phyloP scores from a whole-genome alignment of 2,329 filamentous ascomycete species.

The Ilyonectria sp. region DNA sequence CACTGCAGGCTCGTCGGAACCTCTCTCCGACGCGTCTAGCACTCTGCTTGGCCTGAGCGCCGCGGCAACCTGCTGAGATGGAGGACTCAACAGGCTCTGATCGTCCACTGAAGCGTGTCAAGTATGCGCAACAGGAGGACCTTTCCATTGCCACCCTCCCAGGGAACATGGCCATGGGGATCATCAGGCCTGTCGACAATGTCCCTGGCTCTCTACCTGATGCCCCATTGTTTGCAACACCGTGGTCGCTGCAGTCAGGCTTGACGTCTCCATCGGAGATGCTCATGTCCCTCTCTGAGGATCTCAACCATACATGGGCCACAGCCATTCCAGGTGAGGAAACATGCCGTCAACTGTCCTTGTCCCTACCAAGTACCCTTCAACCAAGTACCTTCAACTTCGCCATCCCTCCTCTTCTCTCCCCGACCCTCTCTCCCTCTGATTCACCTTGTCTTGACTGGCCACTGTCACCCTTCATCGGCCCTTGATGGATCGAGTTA shows the following conservation, averaged over 20 bases:
- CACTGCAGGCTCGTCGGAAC: slow-evolving; percentile 37
- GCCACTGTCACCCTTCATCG: slow-evolving; percentile 29
- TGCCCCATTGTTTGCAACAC: slow-evolving; percentile 37
- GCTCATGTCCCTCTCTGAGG: slow-evolving; percentile 40
- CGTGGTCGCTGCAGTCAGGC: slow-evolving; percentile 37
- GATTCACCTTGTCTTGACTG: slow-evolving; percentile 20
- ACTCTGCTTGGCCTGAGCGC: slow-evolving; percentile 29
- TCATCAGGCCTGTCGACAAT: slow-evolving; percentile 30
- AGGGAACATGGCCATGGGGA: slow-evolving; percentile 31
- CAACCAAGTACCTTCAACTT: slow-evolving; percentile 4
- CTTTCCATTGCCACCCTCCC: slow-evolving; percentile 35
- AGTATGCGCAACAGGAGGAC: slow-evolving; percentile 41
- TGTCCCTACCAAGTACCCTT: slow-evolving; percentile 17
- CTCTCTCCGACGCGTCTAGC: slow-evolving; percentile 32
- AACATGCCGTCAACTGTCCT: slow-evolving; percentile 28
- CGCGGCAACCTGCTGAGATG: slow-evolving; percentile 41
- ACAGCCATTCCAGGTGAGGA: slow-evolving; percentile 44
- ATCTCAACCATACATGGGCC: slow-evolving; percentile 37
- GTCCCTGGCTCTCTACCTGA: slow-evolving; percentile 34
- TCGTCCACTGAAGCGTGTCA: slow-evolving; percentile 49
- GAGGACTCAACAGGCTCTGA: slow-evolving; percentile 44
- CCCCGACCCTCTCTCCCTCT: slow-evolving; percentile 1
- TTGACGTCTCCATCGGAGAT: slow-evolving; percentile 43
- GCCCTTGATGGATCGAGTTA: slow-evolving; percentile 38
- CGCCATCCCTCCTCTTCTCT: slow-evolving; percentile 6